Base-by-base conservation (phyloP, 2,329 filamentous ascomycete genomes). In the Penicillium sp. region DNA sequence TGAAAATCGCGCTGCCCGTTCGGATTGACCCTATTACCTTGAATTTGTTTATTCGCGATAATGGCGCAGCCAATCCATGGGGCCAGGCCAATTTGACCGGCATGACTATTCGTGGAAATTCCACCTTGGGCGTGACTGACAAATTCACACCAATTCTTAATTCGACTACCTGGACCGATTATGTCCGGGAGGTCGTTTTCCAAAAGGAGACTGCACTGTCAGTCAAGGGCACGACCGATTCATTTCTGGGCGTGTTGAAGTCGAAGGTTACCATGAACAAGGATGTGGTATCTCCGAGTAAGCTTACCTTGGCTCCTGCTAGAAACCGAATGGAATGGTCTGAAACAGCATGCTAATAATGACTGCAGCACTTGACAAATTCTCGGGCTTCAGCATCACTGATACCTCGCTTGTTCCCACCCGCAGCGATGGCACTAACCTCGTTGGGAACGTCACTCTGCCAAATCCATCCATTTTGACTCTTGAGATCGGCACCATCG, bases 401-500 rank as follows among this genome's bases (percentile, higher is more conserved):
- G 72, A 79, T 53, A 75, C 80, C 53, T 71, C 72, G 27, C 73
- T 85, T 53, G 72, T 78, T 6, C 71, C 72, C 26, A 61, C 73
- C 2, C 55, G 70, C 39, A 56, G 68, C 0, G 79, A 83, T 58
- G 79, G 79, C 54, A 78, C 80, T 33, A 86, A 86, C 63, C 74
- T 86, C 52, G 55, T 79, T 31, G 84, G 81, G 63, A 79, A 76
- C 48, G 79, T 82, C 52, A 77, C 72, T 33, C 80, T 87, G 39
- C 83, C 83, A 55, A 87, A 86, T 65, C 84, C 82, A 0, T 84
- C 82, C 1, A 74, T 83, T 27, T 70, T 85, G 69, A 84, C 79
- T 4, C 68, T 86, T 48, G 76, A 80, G 46, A 78, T 86, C 57
- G 84, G 84, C 58, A 82, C 82, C 55, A 79, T 85, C 1, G 79